Evolutionary conservation across 1,284 basidiomycete genomes (phyloP), one percentile per base, ranked within the genome.

Genomic region (Uromyces viciae-fabae): DNA sequence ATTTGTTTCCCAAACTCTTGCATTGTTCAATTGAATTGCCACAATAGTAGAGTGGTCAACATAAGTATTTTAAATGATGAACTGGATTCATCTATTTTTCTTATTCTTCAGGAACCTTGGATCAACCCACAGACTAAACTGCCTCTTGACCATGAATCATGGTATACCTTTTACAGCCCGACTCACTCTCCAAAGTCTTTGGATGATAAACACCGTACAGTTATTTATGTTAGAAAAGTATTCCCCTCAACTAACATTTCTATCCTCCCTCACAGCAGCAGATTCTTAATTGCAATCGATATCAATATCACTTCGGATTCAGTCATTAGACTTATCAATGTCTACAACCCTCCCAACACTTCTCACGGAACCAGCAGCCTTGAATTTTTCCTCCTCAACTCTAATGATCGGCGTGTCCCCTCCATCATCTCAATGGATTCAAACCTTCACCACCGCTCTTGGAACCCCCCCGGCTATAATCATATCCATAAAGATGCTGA

Each of bases 11-110:
- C 64, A 38, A 14, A 38, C 38, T 5, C 38, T 25, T 15, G 11
- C 31, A 43, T 68, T 68, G 64, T 68, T 22, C 68, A 71, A 11
- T 52, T 71, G 68, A 71, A 71, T 19, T 71, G n/a, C 43, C 68
- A 71, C 28, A 71, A 71, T 19, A 71, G 68, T 15, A 17, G 28
- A 46, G 68, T 42, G 3, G 31, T n/a, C 0, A 69, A 38, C 22
- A 43, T 42, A 8, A 69, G 66, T 43, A 69, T 69, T 1, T 25
- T 69, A 0, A 69, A 69, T 5, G 42, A 38, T 69, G 42, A 46
- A 28, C 40, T 42, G 19, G 66, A 31, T 42, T 43, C 66, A 42
- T 25, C 46, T n/a, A 22, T 69, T 22, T 28, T 22, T 1, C 19
- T 69, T 3, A 5, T 52, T 0, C 7, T 71, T 28, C 25, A 52